Conservation (phyloP, 2,329 filamentous ascomycete species). For the Penicillium sp. region DNA sequence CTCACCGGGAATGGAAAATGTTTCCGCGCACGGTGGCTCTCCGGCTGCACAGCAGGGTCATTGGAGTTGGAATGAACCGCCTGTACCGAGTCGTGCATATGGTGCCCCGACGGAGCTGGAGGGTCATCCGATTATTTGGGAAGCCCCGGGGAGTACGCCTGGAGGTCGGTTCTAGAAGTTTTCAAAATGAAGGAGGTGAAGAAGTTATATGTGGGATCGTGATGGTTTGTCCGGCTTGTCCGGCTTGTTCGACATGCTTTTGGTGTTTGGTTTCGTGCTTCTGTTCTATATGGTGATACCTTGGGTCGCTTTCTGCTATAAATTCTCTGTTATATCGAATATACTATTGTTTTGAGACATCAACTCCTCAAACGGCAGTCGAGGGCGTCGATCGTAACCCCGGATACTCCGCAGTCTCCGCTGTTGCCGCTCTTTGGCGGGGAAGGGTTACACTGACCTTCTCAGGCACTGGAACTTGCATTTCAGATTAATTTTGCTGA, state of each 20-base stretch:
- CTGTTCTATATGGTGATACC: not conserved
- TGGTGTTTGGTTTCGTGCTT: not conserved
- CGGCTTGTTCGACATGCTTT: not conserved
- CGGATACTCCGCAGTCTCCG: too few relatives aligned
- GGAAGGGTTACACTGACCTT: not conserved
- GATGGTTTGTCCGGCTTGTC: not conserved
- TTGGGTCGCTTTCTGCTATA: not conserved
- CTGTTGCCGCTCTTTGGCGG: not conserved
- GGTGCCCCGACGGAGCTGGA: slow-evolving; percentile 21
- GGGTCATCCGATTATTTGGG: slow-evolving; percentile 7
- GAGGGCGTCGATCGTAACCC: too few relatives aligned
- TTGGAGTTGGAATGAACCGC: slow-evolving; percentile 21
- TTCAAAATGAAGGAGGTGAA: not conserved
- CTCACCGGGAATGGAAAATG: slow-evolving; percentile 1
- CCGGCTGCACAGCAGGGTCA: slow-evolving; percentile 7
- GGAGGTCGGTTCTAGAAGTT: not conserved
- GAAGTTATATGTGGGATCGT: not conserved
- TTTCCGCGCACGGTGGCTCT: not conserved
- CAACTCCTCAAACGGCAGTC: not conserved
- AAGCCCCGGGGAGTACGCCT: slow-evolving; percentile 3
- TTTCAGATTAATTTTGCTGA: not conserved
- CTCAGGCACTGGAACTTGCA: not conserved
- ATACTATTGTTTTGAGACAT: not conserved
- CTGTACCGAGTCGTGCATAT: not conserved
- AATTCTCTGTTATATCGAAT: not conserved